These are phyloP conservation scores for Arthromyces matolae DNA, from an alignment of 768 basidiomycete species.

Conservation along the genomic window DNA sequence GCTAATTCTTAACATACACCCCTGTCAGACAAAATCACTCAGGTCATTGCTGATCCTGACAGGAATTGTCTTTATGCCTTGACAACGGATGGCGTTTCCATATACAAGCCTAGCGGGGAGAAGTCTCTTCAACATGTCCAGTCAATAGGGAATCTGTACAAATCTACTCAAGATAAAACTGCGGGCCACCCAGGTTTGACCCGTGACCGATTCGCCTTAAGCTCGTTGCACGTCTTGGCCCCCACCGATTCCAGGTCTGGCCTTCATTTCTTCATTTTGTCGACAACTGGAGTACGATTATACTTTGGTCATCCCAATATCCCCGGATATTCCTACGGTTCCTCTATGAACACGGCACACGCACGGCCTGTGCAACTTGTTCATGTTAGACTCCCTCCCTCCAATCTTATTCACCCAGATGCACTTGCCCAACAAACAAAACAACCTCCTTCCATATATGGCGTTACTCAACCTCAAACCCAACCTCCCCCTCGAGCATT, in stretches of 20 bases:
- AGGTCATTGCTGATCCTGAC: conserved; percentile 60
- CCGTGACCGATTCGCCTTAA: conserved; percentile 66
- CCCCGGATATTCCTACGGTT: conserved; percentile 48
- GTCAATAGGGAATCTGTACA: conserved; percentile 70
- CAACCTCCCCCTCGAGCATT: conserved; percentile 54
- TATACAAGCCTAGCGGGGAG: conserved; percentile 62
- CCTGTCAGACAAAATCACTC: conserved; percentile 69
- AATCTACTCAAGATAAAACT: conserved; percentile 75
- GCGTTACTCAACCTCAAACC: conserved; percentile 39
- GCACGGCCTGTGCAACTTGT: conserved; percentile 56
- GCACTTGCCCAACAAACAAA: conserved; percentile 54
- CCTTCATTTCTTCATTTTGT: conserved; percentile 77
- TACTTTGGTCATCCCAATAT: conserved; percentile 67
- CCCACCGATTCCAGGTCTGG: conserved; percentile 63
- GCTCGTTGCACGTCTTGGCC: conserved; percentile 66
- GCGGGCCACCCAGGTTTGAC: conserved; percentile 72
- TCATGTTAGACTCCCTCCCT: conserved; percentile 78
- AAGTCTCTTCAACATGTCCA: conserved; percentile 71
- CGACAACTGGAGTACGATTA: conserved; percentile 76
- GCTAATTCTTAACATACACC: no score
- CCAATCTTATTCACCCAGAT: conserved; percentile 74
- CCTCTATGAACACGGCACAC: conserved; percentile 24
- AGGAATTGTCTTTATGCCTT: conserved; percentile 80
- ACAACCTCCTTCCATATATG: conserved; percentile 46
- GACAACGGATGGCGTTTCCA: conserved; percentile 60